Evolutionary conservation across 1,284 basidiomycete species (phyloP).

Genomic region (Marasmius tenuissimus): DNA sequence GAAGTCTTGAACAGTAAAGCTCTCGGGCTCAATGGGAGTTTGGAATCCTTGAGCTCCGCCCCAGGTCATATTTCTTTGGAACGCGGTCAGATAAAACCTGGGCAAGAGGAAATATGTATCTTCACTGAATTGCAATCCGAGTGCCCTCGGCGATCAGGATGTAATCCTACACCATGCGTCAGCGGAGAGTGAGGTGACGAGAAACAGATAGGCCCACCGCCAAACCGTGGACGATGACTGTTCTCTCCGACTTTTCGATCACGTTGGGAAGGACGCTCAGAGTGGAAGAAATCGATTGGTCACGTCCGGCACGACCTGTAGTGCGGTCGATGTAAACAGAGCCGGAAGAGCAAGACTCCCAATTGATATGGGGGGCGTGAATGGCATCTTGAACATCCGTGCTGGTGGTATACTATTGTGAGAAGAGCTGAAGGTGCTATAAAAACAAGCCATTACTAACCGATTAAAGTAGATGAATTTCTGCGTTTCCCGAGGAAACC

Average conservation of each 20-base stretch:
- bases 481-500: slow-evolving; percentile 55
- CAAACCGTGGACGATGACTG: slow-evolving; percentile 68
- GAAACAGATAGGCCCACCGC: slow-evolving; percentile 40
- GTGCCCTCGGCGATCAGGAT: slow-evolving; percentile 58
- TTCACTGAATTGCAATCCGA: slow-evolving; percentile 58
- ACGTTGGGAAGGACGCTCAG: slow-evolving; percentile 65
- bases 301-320: slow-evolving; percentile 47
- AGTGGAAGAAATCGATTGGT: slow-evolving; percentile 51
- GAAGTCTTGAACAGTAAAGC: slow-evolving; percentile 60
- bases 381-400: slow-evolving; percentile 56
- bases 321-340: slow-evolving; percentile 44
- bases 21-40: slow-evolving; percentile 56
- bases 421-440: not conserved
- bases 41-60: slow-evolving; percentile 67
- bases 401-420: slow-evolving; percentile 23
- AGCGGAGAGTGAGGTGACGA: not conserved
- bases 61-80: slow-evolving; percentile 47
- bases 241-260: slow-evolving; percentile 67
- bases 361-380: slow-evolving; percentile 57
- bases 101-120: slow-evolving; percentile 4
- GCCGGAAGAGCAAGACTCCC: slow-evolving; percentile 45
- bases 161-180: slow-evolving; percentile 38
- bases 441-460: not conserved
- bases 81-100: slow-evolving; percentile 36
- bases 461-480: slow-evolving; percentile 41